Base-by-base conservation (phyloP, 1,284 basidiomycete genomes). In the Spongispora temasekensis region DNA sequence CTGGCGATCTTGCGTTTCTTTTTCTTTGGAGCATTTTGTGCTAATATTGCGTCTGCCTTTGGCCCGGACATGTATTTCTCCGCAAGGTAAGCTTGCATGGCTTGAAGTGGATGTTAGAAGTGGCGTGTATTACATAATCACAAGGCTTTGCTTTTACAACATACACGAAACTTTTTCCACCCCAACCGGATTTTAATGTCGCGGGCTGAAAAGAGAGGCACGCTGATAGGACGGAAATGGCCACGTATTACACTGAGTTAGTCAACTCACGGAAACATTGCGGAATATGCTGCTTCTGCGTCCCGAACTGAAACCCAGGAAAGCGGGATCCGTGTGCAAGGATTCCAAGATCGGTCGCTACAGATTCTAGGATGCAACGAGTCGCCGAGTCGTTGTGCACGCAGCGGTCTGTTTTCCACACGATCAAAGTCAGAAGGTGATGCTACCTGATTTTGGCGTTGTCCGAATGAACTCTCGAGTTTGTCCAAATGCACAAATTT, bases 31-130 rank as follows among this genome's bases (percentile, higher is more conserved):
- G 80, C 83, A 0, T 82, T 76, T 53, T 85, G 84, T 4, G 94
- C 81, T 5, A 98, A 83, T 65, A 99, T 98, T 17, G 95, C 95
- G 67, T 98, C 97, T 4, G 96, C 95, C 74, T 98, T 99, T 0
- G 94, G 89, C 1, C 97, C 97, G 7, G 95, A 92, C 93, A 98
- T 97, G 78, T 99, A 99, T 66, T 91, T 92, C 65, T 88, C 83
- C 2, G 91, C 91, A 5, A 93, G 82, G 71, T 93, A 93, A 9
- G 89, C 79, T 72, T 93, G 85, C 77, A 91, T 83, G 48, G 65
- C 69, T 60, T 55, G 55, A 32, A 57, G 55, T 32, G 3, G 54
- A 53, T 28, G 44, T 54, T 32, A 25, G 12, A 27, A 50, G 21
- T 21, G 2, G 46, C 23, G 17, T 2, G 2, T 23, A 28, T 64